A percentile compares a stretch with the other conserved stretches of the same genome.
These are phyloP conservation scores for Candida gigantensis DNA, from an alignment of 1,139 yeast species.

Conservation along the genomic window DNA sequence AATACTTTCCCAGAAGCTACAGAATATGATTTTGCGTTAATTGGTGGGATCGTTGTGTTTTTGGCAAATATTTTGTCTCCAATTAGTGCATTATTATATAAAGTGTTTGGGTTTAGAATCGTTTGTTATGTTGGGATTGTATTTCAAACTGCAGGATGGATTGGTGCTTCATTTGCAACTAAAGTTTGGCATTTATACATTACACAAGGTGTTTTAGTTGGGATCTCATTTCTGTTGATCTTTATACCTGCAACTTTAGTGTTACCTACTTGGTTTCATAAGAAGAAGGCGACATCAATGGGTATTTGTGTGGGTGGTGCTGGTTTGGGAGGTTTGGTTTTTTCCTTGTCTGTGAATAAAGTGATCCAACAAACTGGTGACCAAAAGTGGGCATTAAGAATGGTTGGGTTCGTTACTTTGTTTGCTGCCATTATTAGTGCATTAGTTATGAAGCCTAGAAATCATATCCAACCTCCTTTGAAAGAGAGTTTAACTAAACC, in stretches of 20 bases:
- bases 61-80: slow-evolving; percentile 64
- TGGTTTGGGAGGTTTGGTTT: slow-evolving; percentile 66
- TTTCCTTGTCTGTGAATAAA: slow-evolving; percentile 49
- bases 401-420: slow-evolving; percentile 53
- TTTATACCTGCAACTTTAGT: slow-evolving; percentile 61
- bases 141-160: slow-evolving; percentile 56
- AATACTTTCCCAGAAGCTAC: slow-evolving; percentile 58
- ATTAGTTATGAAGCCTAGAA: slow-evolving; percentile 48
- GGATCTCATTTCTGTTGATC: slow-evolving; percentile 59
- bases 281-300: slow-evolving; percentile 56
- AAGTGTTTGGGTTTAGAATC: slow-evolving; percentile 34
- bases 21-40: slow-evolving; percentile 61
- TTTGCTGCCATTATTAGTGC: slow-evolving; percentile 36
- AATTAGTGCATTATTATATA: slow-evolving; percentile 36
- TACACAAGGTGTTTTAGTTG: slow-evolving; percentile 69
- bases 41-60: slow-evolving; percentile 66
- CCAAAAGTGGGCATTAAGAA: slow-evolving; percentile 67
- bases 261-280: slow-evolving; percentile 65
- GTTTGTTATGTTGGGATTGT: slow-evolving; percentile 50
- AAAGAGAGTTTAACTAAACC: slow-evolving; percentile 21
- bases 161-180: slow-evolving; percentile 66
- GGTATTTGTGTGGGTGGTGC: slow-evolving; percentile 64
- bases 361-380: slow-evolving; percentile 52
- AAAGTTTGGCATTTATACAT: slow-evolving; percentile 64
- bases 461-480: slow-evolving; percentile 31